Evolutionary conservation across 73 alveolate species (phyloP), one percentile per base, ranked within the genome.

Genomic region (Paramecium caudatum): DNA sequence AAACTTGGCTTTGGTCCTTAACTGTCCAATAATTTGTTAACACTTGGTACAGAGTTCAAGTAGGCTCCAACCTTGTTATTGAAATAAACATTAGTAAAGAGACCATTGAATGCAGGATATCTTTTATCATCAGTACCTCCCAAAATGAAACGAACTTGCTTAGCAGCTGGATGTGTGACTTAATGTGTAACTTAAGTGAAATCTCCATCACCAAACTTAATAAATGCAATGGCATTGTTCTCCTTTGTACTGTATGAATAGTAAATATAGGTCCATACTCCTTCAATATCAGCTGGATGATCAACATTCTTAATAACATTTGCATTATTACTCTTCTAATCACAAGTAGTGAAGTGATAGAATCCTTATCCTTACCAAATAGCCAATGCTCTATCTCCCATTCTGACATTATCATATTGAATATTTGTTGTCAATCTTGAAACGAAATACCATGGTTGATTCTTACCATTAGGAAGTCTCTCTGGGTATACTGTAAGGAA

Each of bases 281-380:
- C 84, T 63, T 63, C 84, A 63, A 63, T 63, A 63, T 63, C 84
- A 8, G 5, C 84, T 6, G 84, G 84, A 17, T 63, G 21, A 19
- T 63, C 15, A 21, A 63, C 17, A 5, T 8, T 8, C 7, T 63
- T 5, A 8, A 63, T 19, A 5, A 63, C 61, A 63, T 63, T 63
- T 7, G 50, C 61, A 63, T 63, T 19, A 5, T 21, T 21, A 63
- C 21, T 63, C 8, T 12, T 16, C 9, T 5, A 9, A 48, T 48
- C 15, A 48, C 70, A 48, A 7, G 70, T 48, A 7, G 61, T 13
- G 61, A 63, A 63, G 15, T 13, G 49, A 63, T 63, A 63, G 61
- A 8, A 13, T 30, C 84, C 84, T 63, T 63, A 30, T 63, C 84
- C 84, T 63, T 48, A 48, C 70, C 70, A 48, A 48, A 48, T 48